Evolutionary conservation across 139 green algal genomes (phyloP).

Genomic region (Dunaliella primolecta): DNA sequence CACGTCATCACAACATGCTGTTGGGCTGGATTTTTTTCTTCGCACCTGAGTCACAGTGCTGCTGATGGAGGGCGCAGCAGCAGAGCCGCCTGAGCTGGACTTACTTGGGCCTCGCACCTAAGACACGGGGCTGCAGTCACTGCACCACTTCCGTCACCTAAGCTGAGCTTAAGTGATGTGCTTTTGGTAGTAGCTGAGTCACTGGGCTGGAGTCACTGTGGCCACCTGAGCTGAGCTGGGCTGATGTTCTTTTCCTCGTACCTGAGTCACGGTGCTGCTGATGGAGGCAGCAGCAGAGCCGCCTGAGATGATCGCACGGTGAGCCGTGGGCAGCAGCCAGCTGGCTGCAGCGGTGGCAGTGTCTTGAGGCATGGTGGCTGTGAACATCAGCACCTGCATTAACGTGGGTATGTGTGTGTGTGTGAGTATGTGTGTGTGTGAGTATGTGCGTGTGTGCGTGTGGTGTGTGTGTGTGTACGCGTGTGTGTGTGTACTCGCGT

Average conservation of each 20-base stretch:
- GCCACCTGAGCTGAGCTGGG: too few relatives aligned
- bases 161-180: too few relatives aligned
- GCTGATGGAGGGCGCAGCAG: constrained; percentile 49
- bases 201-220: too few relatives aligned
- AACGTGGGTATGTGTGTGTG: neutral
- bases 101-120: too few relatives aligned
- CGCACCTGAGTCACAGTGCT: neutral
- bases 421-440: neutral
- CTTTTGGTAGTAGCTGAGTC: too few relatives aligned
- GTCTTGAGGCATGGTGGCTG: constrained; percentile 71
- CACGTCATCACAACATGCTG: too few relatives aligned
- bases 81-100: constrained; percentile 5
- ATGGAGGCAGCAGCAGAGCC: constrained; percentile 43
- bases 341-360: constrained; percentile 40
- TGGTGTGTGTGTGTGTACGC: neutral
- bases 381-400: constrained; percentile 76
- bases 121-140: too few relatives aligned
- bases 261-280: constrained; percentile 68
- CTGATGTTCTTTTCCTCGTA: too few relatives aligned
- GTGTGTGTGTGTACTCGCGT: neutral
- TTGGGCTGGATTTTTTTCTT: too few relatives aligned
- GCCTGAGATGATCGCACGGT: constrained; percentile 17
- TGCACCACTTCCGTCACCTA: too few relatives aligned
- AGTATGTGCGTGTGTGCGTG: neutral
- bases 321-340: constrained; percentile 52